These are phyloP conservation scores for Calonectria pauciramosa DNA, from an alignment of 2,329 filamentous ascomycete species.

Conservation along the genomic window DNA sequence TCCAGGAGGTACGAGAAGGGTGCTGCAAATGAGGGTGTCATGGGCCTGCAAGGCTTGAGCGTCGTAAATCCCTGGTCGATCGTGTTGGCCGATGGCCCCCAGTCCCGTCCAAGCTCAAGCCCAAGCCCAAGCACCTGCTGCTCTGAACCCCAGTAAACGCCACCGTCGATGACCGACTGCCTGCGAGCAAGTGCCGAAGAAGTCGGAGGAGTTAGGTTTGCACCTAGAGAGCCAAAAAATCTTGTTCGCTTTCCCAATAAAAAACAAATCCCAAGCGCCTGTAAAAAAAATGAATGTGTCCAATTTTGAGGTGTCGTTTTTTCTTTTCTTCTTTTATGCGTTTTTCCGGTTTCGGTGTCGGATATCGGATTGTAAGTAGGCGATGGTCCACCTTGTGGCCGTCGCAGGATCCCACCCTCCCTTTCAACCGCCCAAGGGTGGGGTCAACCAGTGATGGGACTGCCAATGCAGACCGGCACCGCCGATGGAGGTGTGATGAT, in stretches of 20 bases:
- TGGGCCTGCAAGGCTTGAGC: constrained; percentile 22
- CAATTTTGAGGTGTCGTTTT: constrained; percentile 33
- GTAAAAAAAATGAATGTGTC: constrained; percentile 26
- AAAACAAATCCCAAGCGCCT: constrained; percentile 32
- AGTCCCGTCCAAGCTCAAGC: constrained; percentile 14
- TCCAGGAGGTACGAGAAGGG: constrained; percentile 16
- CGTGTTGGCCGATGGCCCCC: constrained; percentile 20
- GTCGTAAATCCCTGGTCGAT: constrained; percentile 23
- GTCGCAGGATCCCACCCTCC: constrained; percentile 27
- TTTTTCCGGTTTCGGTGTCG: constrained; percentile 33
- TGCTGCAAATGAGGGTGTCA: constrained; percentile 26
- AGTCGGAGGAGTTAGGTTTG: constrained; percentile 38
- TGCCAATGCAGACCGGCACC: constrained; percentile 19
- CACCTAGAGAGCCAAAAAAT: constrained; percentile 42
- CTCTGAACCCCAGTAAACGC: constrained; percentile 14
- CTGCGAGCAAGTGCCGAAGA: constrained; percentile 16
- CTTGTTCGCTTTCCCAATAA: constrained; percentile 35
- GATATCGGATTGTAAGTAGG: constrained; percentile 33
- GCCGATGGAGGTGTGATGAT: constrained; percentile 23
- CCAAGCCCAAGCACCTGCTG: not conserved
- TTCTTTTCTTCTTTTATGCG: constrained; percentile 30
- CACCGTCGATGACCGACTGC: constrained; percentile 16
- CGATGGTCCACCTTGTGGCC: constrained; percentile 11
- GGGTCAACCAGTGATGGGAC: constrained; percentile 33
- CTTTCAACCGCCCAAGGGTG: constrained; percentile 22